These are phyloP conservation scores for Tylopilus sp. DNA, from an alignment of 768 basidiomycete species.

Conservation along the genomic window DNA sequence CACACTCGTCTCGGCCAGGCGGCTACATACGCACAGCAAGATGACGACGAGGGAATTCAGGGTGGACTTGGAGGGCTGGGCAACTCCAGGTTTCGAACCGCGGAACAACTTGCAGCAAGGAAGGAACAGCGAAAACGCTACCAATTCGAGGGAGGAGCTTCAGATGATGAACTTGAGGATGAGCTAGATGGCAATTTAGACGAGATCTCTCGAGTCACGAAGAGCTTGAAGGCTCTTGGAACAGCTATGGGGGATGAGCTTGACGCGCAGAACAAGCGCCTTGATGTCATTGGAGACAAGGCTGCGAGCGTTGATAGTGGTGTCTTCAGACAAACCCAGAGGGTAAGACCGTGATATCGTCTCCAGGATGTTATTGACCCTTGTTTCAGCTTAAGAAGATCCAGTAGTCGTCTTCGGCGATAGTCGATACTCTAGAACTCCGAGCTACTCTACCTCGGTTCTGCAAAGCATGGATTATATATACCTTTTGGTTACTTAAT, in stretches of 20 bases:
- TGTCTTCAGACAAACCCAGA: conserved; percentile 79
- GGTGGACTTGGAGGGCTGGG: conserved; percentile 35
- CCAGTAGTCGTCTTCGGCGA: conserved; percentile 34
- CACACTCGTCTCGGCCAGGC: conserved; percentile 84
- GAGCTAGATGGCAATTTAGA: conserved; percentile 90
- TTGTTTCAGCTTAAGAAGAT: conserved; percentile 54
- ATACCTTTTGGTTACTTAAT: conserved; percentile 18
- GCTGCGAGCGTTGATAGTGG: conserved; percentile 69
- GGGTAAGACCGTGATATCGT: conserved; percentile 44
- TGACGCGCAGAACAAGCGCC: conserved; percentile 77
- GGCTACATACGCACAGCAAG: conserved; percentile 52
- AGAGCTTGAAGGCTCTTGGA: conserved; percentile 74
- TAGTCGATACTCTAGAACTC: no score
- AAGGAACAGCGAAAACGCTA: conserved; percentile 78
- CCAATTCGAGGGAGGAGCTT: conserved; percentile 87
- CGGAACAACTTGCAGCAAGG: conserved; percentile 49
- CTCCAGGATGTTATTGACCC: conserved; percentile 8
- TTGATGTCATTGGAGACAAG: conserved; percentile 77
- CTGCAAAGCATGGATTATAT: conserved; percentile 3
- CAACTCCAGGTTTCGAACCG: conserved; percentile 41
- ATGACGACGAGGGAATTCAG: conserved; percentile 41
- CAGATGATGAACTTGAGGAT: conserved; percentile 93
- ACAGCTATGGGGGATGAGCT: conserved; percentile 86
- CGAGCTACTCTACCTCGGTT: neutral
- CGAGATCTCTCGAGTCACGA: conserved; percentile 76